phyloP scores from a whole-genome alignment of 768 basidiomycete species.

The Leccinum subtestaceum region DNA sequence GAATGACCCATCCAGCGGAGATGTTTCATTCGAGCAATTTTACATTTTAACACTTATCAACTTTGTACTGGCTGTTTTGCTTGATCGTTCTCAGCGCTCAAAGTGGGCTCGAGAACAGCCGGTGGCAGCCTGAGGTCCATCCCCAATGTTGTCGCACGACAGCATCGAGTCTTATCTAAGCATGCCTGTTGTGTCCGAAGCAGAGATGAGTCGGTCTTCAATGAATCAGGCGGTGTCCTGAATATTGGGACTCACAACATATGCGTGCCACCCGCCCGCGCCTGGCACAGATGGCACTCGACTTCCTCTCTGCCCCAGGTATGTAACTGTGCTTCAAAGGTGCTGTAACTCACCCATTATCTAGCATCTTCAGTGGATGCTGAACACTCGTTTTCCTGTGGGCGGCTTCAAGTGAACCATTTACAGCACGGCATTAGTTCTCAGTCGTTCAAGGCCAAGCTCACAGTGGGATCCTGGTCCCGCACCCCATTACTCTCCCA shows the following conservation, averaged over 20 bases:
- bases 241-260: not conserved
- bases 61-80: not conserved
- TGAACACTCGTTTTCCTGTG: not conserved
- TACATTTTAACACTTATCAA: not conserved
- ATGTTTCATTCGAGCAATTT: not conserved
- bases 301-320: not conserved
- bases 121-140: not conserved
- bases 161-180: not conserved
- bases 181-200: not conserved
- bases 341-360: not conserved
- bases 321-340: not conserved
- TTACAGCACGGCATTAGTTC: not conserved
- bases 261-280: not conserved
- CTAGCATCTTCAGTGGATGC: not conserved
- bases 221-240: not conserved
- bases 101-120: not conserved
- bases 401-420: not conserved
- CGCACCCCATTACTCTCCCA: not conserved
- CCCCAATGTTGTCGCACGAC: not conserved
- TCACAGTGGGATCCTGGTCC: conserved; percentile 3
- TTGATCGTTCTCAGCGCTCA: not conserved
- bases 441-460: not conserved
- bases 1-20: not conserved
- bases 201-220: not conserved
- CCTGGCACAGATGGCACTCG: not conserved